Conservation (phyloP, 2,329 filamentous ascomycete species). For the Raffaelea arxii region DNA sequence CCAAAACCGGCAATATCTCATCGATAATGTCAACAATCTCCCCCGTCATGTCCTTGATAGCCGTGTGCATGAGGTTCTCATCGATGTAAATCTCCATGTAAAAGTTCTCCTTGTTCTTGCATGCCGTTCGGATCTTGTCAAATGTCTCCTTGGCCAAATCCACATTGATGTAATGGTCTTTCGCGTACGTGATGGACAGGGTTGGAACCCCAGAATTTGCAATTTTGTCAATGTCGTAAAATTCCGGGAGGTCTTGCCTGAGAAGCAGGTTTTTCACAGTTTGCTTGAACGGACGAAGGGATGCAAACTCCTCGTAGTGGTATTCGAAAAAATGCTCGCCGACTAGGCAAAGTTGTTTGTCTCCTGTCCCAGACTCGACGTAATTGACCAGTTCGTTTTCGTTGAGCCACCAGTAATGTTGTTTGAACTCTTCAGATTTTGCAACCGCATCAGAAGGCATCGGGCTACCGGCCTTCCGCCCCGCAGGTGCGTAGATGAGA, state of each 20-base stretch:
- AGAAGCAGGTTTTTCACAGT: background rate
- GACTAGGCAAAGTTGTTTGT: too few species aligned
- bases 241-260: conserved; percentile 1
- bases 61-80: conserved; percentile 9
- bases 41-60: conserved; percentile 7
- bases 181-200: conserved; percentile 7
- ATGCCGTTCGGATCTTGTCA: background rate
- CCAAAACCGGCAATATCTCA: background rate
- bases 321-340: conserved; percentile 16
- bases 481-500: too few species aligned
- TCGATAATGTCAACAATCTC: background rate
- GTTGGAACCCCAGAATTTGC: too few species aligned
- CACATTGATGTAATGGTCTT: conserved; percentile 11
- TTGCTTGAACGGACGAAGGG: conserved; percentile 5
- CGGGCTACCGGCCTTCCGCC: too few species aligned
- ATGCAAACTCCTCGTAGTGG: conserved; percentile 12
- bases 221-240: conserved; percentile 6
- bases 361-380: too few species aligned
- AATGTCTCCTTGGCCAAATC: conserved; percentile 2
- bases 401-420: conserved; percentile 11
- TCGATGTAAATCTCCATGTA: background rate
- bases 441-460: too few species aligned
- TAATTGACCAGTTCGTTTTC: background rate
- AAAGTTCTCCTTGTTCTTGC: background rate
- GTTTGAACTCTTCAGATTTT: too few species aligned